Percentiles rank a stretch among this genome's conserved stretches.
phyloP scores from a whole-genome alignment of 1,284 basidiomycete species.

The Marasmius oreades region DNA sequence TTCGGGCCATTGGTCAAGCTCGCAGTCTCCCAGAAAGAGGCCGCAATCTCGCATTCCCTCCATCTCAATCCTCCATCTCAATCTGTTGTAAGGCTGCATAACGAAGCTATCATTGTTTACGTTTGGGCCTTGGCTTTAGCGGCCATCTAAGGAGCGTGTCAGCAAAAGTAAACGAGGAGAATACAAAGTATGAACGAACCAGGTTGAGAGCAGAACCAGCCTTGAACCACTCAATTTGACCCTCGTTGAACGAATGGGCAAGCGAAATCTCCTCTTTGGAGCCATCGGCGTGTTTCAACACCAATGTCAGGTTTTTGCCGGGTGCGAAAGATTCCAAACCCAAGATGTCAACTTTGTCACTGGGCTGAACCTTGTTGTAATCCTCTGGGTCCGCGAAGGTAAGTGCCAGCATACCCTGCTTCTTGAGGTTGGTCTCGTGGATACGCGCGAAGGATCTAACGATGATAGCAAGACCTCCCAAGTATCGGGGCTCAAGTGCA shows the following conservation, averaged over 20 bases:
- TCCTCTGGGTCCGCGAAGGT: constrained; percentile 87
- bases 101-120: not conserved
- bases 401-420: constrained; percentile 92
- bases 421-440: constrained; percentile 98
- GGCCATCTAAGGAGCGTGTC: constrained; percentile 30
- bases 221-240: constrained; percentile 94
- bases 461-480: constrained; percentile 95
- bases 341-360: constrained; percentile 81
- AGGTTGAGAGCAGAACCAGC: constrained; percentile 86
- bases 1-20: no score
- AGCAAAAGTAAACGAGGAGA: not conserved
- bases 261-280: constrained; percentile 67
- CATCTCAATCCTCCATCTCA: not conserved
- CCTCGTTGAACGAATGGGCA: constrained; percentile 83
- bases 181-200: constrained; percentile 38
- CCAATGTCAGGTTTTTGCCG: constrained; percentile 83
- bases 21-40: not conserved
- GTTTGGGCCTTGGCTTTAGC: constrained; percentile 48
- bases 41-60: no score
- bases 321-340: constrained; percentile 84
- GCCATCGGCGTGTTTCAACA: constrained; percentile 82
- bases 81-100: not conserved
- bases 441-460: constrained; percentile 95
- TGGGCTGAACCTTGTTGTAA: constrained; percentile 85
- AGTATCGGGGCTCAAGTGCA: constrained; percentile 95